phyloP scores from a whole-genome alignment of 352 stramenopile genomes.

The Aphanomyces stellatus region DNA sequence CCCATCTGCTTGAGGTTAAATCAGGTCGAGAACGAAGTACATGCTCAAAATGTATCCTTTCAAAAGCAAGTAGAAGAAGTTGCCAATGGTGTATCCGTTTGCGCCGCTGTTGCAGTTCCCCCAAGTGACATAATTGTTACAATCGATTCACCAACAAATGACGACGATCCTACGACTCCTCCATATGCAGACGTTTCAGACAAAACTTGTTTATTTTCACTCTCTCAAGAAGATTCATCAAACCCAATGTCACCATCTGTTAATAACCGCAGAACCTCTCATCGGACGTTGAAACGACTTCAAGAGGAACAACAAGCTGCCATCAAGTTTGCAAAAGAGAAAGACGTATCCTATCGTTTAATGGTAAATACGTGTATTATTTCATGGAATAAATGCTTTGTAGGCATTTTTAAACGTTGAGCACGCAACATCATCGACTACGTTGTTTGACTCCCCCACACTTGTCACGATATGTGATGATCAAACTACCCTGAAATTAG shows the following conservation, averaged over 20 bases:
- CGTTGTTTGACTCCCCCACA: not conserved
- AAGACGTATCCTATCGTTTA: constrained; percentile 14
- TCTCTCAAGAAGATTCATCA: constrained; percentile 19
- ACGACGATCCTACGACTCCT: not conserved
- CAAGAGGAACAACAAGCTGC: constrained; percentile 13
- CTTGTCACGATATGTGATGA: not conserved
- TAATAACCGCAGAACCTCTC: constrained; percentile 7
- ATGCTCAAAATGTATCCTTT: not conserved
- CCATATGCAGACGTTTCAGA: too few species aligned
- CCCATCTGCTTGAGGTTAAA: not conserved
- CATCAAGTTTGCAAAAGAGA: constrained; percentile 11
- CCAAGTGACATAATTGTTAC: not conserved
- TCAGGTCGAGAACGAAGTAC: not conserved
- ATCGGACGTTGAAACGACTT: constrained; percentile 16
- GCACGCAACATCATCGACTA: not conserved
- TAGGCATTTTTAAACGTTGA: constrained; percentile 7
- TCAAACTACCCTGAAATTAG: not conserved
- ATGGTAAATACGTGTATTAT: not conserved
- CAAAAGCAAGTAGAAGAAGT: not conserved
- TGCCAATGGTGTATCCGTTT: not conserved
- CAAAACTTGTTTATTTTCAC: not conserved
- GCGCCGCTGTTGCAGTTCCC: not conserved
- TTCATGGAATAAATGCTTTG: not conserved
- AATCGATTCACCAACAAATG: not conserved
- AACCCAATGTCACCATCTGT: not conserved